Conservation (phyloP, 116 monocot genomes). For the Zostera marina region DNA sequence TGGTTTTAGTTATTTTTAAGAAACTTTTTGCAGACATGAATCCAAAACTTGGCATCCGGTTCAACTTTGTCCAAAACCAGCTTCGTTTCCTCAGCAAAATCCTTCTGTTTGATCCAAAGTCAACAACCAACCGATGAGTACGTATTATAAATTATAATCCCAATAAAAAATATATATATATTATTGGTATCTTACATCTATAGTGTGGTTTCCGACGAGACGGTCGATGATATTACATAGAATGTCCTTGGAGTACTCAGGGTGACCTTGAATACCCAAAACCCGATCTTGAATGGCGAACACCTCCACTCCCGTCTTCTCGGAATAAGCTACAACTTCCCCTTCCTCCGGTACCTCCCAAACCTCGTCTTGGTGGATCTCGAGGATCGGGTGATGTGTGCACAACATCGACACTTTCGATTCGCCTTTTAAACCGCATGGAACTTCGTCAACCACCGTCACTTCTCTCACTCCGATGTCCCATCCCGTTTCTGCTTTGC, state of each 20-base stretch:
- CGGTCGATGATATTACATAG: slow-evolving; percentile 32
- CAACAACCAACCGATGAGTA: not conserved
- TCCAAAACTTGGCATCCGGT: not conserved
- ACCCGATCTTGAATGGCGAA: slow-evolving; percentile 23
- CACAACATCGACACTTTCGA: not conserved
- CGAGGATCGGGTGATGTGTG: not conserved
- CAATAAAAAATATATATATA: not conserved
- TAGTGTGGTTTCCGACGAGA: not conserved
- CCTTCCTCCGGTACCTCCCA: slow-evolving; percentile 34
- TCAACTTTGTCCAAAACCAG: not conserved
- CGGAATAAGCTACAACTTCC: slow-evolving; percentile 35
- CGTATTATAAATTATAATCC: too few species aligned
- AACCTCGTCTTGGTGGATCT: slow-evolving; percentile 13
- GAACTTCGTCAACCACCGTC: slow-evolving; percentile 17
- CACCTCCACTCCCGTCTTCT: slow-evolving; percentile 46
- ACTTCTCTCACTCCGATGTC: slow-evolving; percentile 55
- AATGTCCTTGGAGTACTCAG: slow-evolving; percentile 60
- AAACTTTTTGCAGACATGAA: not conserved
- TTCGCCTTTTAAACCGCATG: not conserved
- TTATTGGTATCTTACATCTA: not conserved
- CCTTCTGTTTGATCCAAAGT: not conserved
- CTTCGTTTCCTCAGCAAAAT: not conserved
- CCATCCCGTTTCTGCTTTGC: slow-evolving; percentile 53
- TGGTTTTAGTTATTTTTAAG: not conserved
- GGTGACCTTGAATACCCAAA: slow-evolving; percentile 59